These are phyloP conservation scores for Candida chilensis DNA, from an alignment of 805 yeast species.

Conservation along the genomic window DNA sequence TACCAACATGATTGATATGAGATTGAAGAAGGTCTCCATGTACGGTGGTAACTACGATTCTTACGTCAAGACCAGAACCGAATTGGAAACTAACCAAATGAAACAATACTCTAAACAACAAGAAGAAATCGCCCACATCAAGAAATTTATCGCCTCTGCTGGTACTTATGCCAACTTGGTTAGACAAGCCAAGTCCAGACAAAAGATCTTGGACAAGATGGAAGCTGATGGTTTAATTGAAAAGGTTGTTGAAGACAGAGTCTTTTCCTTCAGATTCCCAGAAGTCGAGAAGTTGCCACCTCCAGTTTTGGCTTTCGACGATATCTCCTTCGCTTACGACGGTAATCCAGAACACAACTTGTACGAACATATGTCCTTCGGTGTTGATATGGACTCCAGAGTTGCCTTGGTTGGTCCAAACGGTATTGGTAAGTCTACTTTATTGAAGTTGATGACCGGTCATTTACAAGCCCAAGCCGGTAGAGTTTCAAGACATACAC, in stretches of 20 bases:
- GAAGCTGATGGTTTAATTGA: constrained; percentile 97
- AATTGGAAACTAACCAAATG: constrained; percentile 95
- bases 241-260: constrained; percentile 88
- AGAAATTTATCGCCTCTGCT: constrained; percentile 97
- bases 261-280: constrained; percentile 89
- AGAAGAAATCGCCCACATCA: constrained; percentile 96
- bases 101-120: constrained; percentile 95
- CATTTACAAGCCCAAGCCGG: constrained; percentile 83
- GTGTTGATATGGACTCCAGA: constrained; percentile 99
- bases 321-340: constrained; percentile 86
- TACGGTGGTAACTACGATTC: constrained; percentile 99
- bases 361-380: constrained; percentile 87
- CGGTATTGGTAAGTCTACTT: constrained; percentile 97
- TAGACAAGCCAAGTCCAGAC: constrained; percentile 98
- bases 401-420: constrained; percentile 97
- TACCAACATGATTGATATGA: constrained; percentile 96
- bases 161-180: constrained; percentile 99
- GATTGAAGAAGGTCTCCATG: constrained; percentile 60
- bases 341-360: constrained; percentile 77
- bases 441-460: constrained; percentile 96
- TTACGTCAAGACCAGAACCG: constrained; percentile 88
- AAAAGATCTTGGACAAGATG: constrained; percentile 98
- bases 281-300: constrained; percentile 97
- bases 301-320: constrained; percentile 95
- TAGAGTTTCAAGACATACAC: constrained; percentile 95